Conservation (phyloP, 2,329 filamentous ascomycete species). For the Stagonosporopsis rhizophila region DNA sequence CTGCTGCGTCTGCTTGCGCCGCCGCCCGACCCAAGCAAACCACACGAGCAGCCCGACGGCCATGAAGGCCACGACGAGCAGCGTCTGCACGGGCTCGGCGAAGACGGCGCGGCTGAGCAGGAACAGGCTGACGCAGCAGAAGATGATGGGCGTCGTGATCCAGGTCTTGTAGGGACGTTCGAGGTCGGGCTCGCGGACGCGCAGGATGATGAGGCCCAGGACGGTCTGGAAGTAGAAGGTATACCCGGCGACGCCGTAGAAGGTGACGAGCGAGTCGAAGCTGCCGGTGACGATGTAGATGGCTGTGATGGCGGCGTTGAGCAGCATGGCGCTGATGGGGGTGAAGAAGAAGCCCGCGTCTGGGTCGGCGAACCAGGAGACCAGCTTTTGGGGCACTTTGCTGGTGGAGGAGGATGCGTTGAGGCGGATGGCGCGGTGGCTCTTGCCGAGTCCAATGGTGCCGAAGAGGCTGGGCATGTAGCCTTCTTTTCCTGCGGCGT, state of each 20-base stretch:
- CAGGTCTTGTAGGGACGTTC: slow-evolving; percentile 94
- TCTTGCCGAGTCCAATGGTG: slow-evolving; percentile 72
- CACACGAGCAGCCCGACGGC: slow-evolving; percentile 84
- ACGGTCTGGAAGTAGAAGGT: slow-evolving; percentile 98
- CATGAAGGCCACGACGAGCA: slow-evolving; percentile 86
- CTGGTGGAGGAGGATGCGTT: slow-evolving; percentile 28
- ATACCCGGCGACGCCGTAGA: slow-evolving; percentile 97
- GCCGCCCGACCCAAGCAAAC: slow-evolving; percentile 79
- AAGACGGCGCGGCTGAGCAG: slow-evolving; percentile 88
- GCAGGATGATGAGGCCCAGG: slow-evolving; percentile 86
- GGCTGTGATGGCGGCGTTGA: slow-evolving; percentile 78
- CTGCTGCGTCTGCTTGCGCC: slow-evolving; percentile 34
- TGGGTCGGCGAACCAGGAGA: slow-evolving; percentile 56
- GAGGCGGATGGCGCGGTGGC: slow-evolving; percentile 47
- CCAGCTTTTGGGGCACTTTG: slow-evolving; percentile 33
- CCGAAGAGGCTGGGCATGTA: slow-evolving; percentile 87
- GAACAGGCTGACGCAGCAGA: slow-evolving; percentile 97
- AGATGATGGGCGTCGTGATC: slow-evolving; percentile 97
- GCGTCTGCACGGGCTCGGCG: slow-evolving; percentile 86
- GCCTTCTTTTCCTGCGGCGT: slow-evolving; percentile 92
- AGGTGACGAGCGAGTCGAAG: slow-evolving; percentile 90
- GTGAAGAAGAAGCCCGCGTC: slow-evolving; percentile 90
- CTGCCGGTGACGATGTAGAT: slow-evolving; percentile 86
- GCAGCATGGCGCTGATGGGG: slow-evolving; percentile 86
- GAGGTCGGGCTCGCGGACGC: slow-evolving; percentile 84